These are phyloP conservation scores for Inga leiocalycina DNA, from an alignment of 306 rosid species.

Conservation along the genomic window DNA sequence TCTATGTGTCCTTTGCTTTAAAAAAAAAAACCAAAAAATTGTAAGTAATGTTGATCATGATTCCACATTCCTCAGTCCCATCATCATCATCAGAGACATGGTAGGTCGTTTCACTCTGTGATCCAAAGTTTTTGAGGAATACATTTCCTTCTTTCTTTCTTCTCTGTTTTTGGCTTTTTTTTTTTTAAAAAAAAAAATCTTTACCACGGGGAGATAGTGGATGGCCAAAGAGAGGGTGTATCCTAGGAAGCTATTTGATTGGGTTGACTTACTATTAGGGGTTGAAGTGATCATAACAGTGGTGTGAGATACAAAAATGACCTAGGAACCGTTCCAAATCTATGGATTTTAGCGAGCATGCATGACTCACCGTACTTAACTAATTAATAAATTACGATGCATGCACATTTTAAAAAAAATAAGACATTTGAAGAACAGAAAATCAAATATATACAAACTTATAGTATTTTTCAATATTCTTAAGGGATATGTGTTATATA, in stretches of 20 bases:
- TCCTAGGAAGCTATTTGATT: conserved; percentile 1
- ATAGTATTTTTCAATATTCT: background rate
- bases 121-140: background rate
- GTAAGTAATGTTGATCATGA: background rate
- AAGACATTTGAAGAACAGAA: background rate
- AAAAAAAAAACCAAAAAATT: background rate
- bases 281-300: conserved; percentile 9
- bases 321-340: conserved; percentile 23
- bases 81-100: background rate
- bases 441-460: no score
- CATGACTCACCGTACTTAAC: background rate
- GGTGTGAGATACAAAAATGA: background rate
- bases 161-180: no score
- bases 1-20: background rate
- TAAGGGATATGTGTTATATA: background rate
- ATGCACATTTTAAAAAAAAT: background rate
- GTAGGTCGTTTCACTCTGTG: background rate
- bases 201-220: background rate
- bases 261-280: conserved; percentile 23
- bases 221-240: background rate
- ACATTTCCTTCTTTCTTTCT: background rate
- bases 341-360: conserved; percentile 12
- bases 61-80: background rate
- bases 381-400: background rate
- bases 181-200: background rate